Evolutionary conservation across 148 eudicot genomes (phyloP).

Genomic region (Fallopia convolvulus): DNA sequence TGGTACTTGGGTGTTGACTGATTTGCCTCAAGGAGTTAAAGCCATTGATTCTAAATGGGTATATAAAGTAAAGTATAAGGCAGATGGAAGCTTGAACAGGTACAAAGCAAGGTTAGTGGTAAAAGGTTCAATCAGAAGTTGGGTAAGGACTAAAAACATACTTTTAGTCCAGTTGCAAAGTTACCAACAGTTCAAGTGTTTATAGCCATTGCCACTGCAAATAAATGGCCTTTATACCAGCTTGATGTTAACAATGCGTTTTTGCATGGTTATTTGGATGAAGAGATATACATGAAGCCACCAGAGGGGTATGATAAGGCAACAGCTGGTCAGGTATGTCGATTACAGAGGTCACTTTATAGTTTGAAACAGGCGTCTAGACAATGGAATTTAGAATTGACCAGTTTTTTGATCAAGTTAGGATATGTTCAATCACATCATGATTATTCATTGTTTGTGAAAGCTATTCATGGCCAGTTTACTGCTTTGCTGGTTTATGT

Average conservation of each 20-base stretch:
- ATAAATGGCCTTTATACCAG: background rate
- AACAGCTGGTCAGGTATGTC: background rate
- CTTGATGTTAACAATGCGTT: background rate
- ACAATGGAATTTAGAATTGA: background rate
- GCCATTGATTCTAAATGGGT: background rate
- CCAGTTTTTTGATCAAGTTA: too few species aligned
- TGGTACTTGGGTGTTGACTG: background rate
- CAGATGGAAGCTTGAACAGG: background rate
- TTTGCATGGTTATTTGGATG: background rate
- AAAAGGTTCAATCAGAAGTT: background rate
- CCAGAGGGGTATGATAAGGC: background rate
- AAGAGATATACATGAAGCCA: background rate
- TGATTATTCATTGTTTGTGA: background rate
- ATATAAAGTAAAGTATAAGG: too few species aligned
- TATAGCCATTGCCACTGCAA: background rate
- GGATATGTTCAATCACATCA: background rate
- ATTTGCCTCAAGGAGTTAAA: background rate
- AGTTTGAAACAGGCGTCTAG: background rate
- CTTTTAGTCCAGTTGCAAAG: background rate
- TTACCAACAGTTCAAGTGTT: background rate
- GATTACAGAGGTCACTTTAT: background rate
- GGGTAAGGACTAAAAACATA: background rate
- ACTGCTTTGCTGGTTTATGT: background rate
- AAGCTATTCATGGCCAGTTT: too few species aligned
- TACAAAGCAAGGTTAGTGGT: background rate